Evolutionary conservation across 1,139 yeast genomes (phyloP).

Genomic region (Kodamaea plutei): DNA sequence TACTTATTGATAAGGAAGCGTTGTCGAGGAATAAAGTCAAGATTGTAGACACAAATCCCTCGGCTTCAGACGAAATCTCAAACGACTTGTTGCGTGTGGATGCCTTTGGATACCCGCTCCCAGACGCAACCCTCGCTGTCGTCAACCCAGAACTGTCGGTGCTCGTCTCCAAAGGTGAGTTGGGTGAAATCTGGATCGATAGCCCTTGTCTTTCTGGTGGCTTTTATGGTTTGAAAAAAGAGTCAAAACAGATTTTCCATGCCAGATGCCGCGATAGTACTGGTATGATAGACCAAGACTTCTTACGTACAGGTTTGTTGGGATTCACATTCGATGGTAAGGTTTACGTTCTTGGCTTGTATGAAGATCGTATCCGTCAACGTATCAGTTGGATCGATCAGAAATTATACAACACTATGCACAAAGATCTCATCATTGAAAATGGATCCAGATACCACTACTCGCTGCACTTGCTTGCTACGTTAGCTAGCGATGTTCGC

Average conservation of each 20-base stretch:
- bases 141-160: constrained; percentile 87
- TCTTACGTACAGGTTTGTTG: constrained; percentile 82
- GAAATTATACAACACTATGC: constrained; percentile 30
- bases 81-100: constrained; percentile 65
- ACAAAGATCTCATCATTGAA: constrained; percentile 30
- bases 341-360: constrained; percentile 80
- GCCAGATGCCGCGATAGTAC: constrained; percentile 73
- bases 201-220: constrained; percentile 87
- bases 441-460: constrained; percentile 64
- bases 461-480: constrained; percentile 76
- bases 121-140: constrained; percentile 89
- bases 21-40: constrained; percentile 74
- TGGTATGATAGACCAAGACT: constrained; percentile 69
- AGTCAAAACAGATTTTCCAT: constrained; percentile 73
- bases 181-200: constrained; percentile 98
- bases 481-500: constrained; percentile 77
- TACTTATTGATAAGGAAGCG: constrained; percentile 76
- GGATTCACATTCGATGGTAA: constrained; percentile 88
- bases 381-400: constrained; percentile 62
- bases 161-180: constrained; percentile 64
- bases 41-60: constrained; percentile 59
- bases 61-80: constrained; percentile 49
- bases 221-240: constrained; percentile 67
- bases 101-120: constrained; percentile 90
- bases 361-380: constrained; percentile 89